Base-by-base conservation (phyloP, 2,329 filamentous ascomycete species). In the Hirsutella minnesotensis region DNA sequence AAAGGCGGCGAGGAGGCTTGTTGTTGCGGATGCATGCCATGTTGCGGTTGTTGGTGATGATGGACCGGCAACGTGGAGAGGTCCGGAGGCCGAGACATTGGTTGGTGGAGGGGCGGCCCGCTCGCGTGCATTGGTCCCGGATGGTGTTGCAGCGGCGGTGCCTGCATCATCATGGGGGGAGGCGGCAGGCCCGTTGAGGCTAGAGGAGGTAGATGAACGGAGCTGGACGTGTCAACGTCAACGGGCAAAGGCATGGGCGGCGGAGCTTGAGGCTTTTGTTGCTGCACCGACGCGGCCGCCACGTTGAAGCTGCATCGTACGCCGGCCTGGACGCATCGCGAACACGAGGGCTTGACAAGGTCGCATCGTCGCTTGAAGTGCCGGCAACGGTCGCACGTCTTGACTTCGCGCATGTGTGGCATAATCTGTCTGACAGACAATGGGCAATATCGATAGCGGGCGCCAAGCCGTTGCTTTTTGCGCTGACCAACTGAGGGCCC, bases 341-440 rank as follows among this genome's bases (percentile, higher is more conserved):
- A 55, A 46, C 59, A 62, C 2, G 58, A 53, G 9, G 59, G 59
- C 47, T 59, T 61, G 34, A 59, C 44, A 10, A 60, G 54, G 41
- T 62, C 59, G 49, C 59, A 62, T 38, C 59, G 53, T 36, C 59
- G 56, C 47, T 62, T 62, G 48, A 60, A 60, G 39, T 60, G 57
- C 40, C 59, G 59, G 44, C 59, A 62, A 40, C 59, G 57, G 42
- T 59, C 56, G 49, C 59, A 62, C 29, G 59, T 61, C 52, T 56
- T 61, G 44, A 62, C 55, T 48, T 61, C 58, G 39, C 58, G 57
- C 51, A 56, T 54, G 44, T 53, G 57, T 30, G 55, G 54, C 56
- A 57, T 58, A 41, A 22, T 42, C 24, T 27, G 24, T 27, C 24
- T 27, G 24, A 12, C 24, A 27, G 24, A 7, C 7, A 27, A 12